phyloP scores from a whole-genome alignment of 192 early-diverging fungal genomes.

The Coemansia reversa region DNA sequence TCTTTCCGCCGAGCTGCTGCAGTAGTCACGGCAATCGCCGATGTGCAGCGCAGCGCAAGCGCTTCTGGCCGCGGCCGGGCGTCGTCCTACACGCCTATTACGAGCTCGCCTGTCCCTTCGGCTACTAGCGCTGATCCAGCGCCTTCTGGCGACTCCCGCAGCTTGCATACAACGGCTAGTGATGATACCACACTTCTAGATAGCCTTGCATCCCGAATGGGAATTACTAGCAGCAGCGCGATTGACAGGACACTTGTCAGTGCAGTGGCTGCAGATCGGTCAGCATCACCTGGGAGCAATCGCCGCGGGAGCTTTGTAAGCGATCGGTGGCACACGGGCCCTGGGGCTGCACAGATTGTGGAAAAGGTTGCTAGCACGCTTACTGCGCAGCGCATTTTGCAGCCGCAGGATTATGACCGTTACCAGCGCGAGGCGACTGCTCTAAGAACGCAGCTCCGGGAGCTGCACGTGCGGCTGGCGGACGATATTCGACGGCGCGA shows the following conservation, averaged over 20 bases:
- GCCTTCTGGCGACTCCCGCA: neutral
- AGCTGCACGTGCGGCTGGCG: conserved; percentile 25
- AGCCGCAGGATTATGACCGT: conserved; percentile 30
- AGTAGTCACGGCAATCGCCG: conserved; percentile 16
- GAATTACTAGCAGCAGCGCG: neutral
- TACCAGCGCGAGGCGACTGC: conserved; percentile 25
- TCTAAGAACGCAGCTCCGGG: conserved; percentile 25
- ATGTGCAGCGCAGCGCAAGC: conserved; percentile 36
- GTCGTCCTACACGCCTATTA: conserved; percentile 21
- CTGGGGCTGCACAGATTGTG: conserved; percentile 16
- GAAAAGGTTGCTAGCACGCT: conserved; percentile 11
- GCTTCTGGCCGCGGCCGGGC: conserved; percentile 16
- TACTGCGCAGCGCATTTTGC: conserved; percentile 17
- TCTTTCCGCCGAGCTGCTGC: conserved; percentile 26
- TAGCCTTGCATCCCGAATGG: conserved; percentile 1
- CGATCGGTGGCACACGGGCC: neutral
- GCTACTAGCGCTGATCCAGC: neutral
- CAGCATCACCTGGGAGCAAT: conserved; percentile 1
- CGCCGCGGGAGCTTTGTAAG: neutral
- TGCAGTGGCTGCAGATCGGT: neutral
- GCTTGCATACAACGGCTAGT: neutral
- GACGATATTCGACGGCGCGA: conserved; percentile 32
- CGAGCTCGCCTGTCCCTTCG: conserved; percentile 6
- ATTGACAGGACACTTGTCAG: conserved; percentile 14
- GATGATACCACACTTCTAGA: conserved; percentile 6